phyloP scores from a whole-genome alignment of 257 asterid species.

The Solanum paucissectum region DNA sequence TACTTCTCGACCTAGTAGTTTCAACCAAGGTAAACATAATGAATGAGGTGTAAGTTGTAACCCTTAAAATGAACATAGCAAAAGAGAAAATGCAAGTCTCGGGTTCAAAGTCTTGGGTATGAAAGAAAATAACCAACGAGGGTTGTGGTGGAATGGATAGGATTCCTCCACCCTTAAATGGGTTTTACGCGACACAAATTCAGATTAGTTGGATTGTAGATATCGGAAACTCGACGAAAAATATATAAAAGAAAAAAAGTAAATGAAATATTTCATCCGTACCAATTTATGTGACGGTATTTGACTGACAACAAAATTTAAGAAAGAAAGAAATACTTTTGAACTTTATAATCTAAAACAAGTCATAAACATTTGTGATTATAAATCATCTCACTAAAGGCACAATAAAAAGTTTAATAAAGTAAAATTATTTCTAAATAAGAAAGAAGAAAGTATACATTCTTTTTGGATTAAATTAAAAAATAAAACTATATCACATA shows the following conservation, averaged over 20 bases:
- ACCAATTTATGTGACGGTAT: background rate
- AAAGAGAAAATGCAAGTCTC: background rate
- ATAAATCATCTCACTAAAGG: background rate
- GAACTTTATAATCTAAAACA: background rate
- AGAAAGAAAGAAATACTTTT: background rate
- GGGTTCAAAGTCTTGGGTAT: background rate
- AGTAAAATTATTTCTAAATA: background rate
- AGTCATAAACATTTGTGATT: background rate
- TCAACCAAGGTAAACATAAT: background rate
- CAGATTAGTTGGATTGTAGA: background rate
- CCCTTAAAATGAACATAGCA: background rate
- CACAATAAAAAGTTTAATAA: background rate
- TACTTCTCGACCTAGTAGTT: constrained; percentile 5
- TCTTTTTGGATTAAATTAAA: background rate
- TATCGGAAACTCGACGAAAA: background rate
- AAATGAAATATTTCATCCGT: background rate
- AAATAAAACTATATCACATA: background rate
- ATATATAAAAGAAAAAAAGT: background rate
- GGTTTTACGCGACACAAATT: background rate
- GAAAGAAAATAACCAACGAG: background rate
- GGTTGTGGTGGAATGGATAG: background rate
- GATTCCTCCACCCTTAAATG: background rate
- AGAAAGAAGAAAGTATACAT: background rate
- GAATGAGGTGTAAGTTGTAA: background rate
- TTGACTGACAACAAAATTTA: background rate